Base-by-base conservation (phyloP, 2,329 filamentous ascomycete genomes). In the Zasmidium citrigriseum region DNA sequence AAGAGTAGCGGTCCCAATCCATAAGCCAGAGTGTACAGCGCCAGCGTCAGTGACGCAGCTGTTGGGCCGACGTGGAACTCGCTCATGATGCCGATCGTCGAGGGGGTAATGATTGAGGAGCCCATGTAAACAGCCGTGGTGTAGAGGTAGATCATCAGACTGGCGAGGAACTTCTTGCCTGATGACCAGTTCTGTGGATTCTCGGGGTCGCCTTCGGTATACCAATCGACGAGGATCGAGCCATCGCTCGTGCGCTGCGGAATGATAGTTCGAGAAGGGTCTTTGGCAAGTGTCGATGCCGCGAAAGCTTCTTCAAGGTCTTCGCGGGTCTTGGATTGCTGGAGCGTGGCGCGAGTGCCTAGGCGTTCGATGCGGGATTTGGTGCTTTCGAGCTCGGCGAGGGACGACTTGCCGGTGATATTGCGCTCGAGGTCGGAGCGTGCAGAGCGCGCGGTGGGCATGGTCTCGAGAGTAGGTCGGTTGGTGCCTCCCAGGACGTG, bases 1-100 rank as follows among this genome's bases (percentile, higher is more conserved):
- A 85, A 89, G 22, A 90, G 61, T 23, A 90, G 72, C 0, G 87
- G 87, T 0, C 87, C 87, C 16, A 86, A 73, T 12, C 87, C 86
- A 41, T 61, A 61, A 5, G 59, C 55, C 20, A 58, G 41, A 1
- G 48, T 52, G 66, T 87, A 89, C 58, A 89, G 78, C 0, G 84
- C 80, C 57, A 89, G 78, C 0, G 84, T 85, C 0, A 88, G 76
- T 0, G 82, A 81, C 2, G 84, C 82, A 11, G 81, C 76, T 10
- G 82, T 75, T 27, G 78, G 71, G n/a, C 77, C 77, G 25, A 88
- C 81, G 29, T 78, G 77, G 62, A 87, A 88, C 16, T 76, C 74
- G 9, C 72, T 60, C 70, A 82, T 81, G 18, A 89, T 76, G 7
- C 82, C 82, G 10, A 69, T 59, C 4, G 72, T 71, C 4, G 70